Conservation (phyloP, 1,139 yeast genomes). For the Candida freyschussii region DNA sequence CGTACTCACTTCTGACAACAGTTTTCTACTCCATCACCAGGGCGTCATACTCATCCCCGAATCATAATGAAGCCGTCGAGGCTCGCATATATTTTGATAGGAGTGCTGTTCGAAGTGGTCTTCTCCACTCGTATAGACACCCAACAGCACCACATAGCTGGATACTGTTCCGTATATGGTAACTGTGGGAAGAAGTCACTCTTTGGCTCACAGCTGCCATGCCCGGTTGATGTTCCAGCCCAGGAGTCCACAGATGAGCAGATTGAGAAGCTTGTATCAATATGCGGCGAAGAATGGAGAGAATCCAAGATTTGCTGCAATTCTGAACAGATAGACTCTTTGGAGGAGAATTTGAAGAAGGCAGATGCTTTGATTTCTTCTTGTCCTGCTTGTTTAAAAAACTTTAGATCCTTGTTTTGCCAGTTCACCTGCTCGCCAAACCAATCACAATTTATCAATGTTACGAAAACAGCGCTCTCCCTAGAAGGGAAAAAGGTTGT, state of each 20-base stretch:
- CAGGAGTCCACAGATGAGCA: constrained; percentile 42
- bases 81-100: no score
- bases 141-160: constrained; percentile 12
- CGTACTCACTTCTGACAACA: no score
- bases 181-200: constrained; percentile 74
- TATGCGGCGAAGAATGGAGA: constrained; percentile 72
- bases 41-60: no score
- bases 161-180: constrained; percentile 29
- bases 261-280: constrained; percentile 40
- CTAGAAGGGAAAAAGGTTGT: constrained; percentile 52
- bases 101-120: no score
- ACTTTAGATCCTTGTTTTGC: constrained; percentile 82
- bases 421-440: constrained; percentile 86
- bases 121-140: no score
- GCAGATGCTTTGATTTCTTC: constrained; percentile 81
- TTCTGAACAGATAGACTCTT: constrained; percentile 40
- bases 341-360: constrained; percentile 55
- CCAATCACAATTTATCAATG: constrained; percentile 70
- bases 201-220: constrained; percentile 78
- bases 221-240: constrained; percentile 50
- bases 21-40: no score
- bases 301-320: constrained; percentile 49
- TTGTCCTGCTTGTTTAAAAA: constrained; percentile 90
- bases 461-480: constrained; percentile 52
- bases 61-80: no score